Evolutionary conservation across 106 monocot species (phyloP).

Genomic region (Acorus gramineus): DNA sequence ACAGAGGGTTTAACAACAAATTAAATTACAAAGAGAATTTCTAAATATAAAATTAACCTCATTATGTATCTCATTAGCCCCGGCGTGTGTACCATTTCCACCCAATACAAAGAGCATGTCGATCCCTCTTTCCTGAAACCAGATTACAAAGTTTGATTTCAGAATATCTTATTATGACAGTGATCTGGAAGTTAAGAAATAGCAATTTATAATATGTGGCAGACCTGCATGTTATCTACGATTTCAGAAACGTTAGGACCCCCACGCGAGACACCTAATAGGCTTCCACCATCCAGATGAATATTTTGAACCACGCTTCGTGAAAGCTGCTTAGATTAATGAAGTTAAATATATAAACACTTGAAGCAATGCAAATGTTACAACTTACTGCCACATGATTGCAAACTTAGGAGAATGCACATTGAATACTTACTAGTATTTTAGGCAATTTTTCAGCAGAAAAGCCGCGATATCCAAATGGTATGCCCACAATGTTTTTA

Average conservation of each 20-base stretch:
- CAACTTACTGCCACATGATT: too few species aligned
- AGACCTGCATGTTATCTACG: too few species aligned
- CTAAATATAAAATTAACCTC: slow-evolving; percentile 14
- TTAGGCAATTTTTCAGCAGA: slow-evolving; percentile 41
- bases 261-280: slow-evolving; percentile 82
- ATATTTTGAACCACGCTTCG: slow-evolving; percentile 69
- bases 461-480: slow-evolving; percentile 77
- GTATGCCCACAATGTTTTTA: slow-evolving; percentile 77
- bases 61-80: slow-evolving; percentile 48
- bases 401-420: too few species aligned
- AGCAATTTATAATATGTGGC: too few species aligned
- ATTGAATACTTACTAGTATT: slow-evolving; percentile 30
- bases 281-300: slow-evolving; percentile 77
- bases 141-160: too few species aligned
- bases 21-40: too few species aligned
- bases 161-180: too few species aligned
- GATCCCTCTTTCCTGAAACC: slow-evolving; percentile 37
- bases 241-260: slow-evolving; percentile 13
- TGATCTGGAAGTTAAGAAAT: too few species aligned
- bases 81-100: slow-evolving; percentile 57
- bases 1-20: too few species aligned
- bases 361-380: too few species aligned
- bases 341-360: too few species aligned
- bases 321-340: slow-evolving; percentile 32
- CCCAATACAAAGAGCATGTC: slow-evolving; percentile 62